These are phyloP conservation scores for Paraphoma chrysanthemicola DNA, from an alignment of 2,329 filamentous ascomycete species.

Conservation along the genomic window DNA sequence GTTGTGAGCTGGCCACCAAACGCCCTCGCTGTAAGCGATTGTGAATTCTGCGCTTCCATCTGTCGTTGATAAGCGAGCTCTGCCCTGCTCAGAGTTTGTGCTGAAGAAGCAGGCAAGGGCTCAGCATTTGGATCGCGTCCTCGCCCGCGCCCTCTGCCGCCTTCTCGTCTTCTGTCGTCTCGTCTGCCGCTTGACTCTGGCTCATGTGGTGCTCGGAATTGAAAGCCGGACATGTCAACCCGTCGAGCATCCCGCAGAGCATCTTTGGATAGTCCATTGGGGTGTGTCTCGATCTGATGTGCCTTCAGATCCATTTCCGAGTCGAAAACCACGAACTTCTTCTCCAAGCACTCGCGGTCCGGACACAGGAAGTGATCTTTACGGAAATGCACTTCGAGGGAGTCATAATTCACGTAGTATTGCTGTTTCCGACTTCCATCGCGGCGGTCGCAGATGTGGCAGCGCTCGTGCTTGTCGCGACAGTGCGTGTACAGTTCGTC, in stretches of 20 bases:
- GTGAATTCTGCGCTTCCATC: conserved; percentile 87
- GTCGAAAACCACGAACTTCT: conserved; percentile 97
- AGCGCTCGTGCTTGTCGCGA: conserved; percentile 90
- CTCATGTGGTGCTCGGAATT: conserved; percentile 76
- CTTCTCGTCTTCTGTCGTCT: conserved; percentile 47
- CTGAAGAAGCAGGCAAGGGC: conserved; percentile 75
- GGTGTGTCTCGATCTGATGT: conserved; percentile 86
- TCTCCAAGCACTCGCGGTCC: conserved; percentile 88
- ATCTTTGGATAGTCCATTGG: conserved; percentile 80
- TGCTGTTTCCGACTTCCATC: conserved; percentile 73
- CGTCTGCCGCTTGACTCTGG: conserved; percentile 63
- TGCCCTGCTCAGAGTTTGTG: conserved; percentile 81
- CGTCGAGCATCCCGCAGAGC: conserved; percentile 80
- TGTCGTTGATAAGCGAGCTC: conserved; percentile 92
- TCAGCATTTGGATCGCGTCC: conserved; percentile 90
- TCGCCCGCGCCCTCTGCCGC: conserved; percentile 63
- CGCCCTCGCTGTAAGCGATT: conserved; percentile 77
- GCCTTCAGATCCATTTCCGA: conserved; percentile 94
- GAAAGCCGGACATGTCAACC: conserved; percentile 88
- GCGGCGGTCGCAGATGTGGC: conserved; percentile 86
- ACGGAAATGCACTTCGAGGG: conserved; percentile 84
- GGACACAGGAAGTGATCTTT: conserved; percentile 86
- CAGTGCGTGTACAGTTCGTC: conserved; percentile 96
- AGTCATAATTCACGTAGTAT: conserved; percentile 89
- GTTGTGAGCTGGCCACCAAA: conserved; percentile 85